A percentile compares a stretch with the other conserved stretches of the same genome.
phyloP scores from a whole-genome alignment of 495 filamentous ascomycete species.

The Penicillium pulvis region DNA sequence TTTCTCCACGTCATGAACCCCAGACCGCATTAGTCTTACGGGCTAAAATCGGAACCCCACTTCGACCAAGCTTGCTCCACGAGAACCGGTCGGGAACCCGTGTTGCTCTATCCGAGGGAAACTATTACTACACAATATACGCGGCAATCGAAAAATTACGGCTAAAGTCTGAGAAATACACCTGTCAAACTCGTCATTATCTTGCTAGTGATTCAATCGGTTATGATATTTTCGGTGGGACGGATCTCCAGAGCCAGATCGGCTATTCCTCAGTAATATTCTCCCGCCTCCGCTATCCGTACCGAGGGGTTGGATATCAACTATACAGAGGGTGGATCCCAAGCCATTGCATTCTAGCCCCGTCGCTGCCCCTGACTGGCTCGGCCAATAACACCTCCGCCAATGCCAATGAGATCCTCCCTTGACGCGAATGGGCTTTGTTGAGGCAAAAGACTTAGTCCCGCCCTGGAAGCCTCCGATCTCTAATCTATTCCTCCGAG shows the following conservation, averaged over 20 bases:
- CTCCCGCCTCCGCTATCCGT: constrained; percentile 12
- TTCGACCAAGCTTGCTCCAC: constrained; percentile 18
- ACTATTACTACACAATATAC: neutral
- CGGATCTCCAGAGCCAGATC: constrained; percentile 7
- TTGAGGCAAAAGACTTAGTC: constrained; percentile 8
- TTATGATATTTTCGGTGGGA: neutral
- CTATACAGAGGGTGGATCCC: neutral
- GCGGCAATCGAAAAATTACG: too few relatives aligned
- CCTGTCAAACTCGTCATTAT: too few relatives aligned
- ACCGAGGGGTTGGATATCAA: constrained; percentile 7
- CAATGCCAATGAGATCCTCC: constrained; percentile 11
- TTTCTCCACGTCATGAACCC: constrained; percentile 12
- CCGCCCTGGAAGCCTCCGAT: constrained; percentile 16
- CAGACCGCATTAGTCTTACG: constrained; percentile 21
- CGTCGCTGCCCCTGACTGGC: neutral
- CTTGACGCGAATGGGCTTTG: constrained; percentile 14
- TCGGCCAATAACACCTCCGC: constrained; percentile 15
- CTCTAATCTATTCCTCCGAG: constrained; percentile 16
- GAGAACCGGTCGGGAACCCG: constrained; percentile 32
- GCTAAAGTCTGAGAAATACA: too few relatives aligned
- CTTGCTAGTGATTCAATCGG: too few relatives aligned
- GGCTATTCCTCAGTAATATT: constrained; percentile 28
- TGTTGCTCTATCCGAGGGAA: constrained; percentile 15
- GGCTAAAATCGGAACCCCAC: constrained; percentile 30
- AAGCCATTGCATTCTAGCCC: neutral